phyloP scores from a whole-genome alignment of 2,329 filamentous ascomycete species.

The Periglandula ipomoeae region DNA sequence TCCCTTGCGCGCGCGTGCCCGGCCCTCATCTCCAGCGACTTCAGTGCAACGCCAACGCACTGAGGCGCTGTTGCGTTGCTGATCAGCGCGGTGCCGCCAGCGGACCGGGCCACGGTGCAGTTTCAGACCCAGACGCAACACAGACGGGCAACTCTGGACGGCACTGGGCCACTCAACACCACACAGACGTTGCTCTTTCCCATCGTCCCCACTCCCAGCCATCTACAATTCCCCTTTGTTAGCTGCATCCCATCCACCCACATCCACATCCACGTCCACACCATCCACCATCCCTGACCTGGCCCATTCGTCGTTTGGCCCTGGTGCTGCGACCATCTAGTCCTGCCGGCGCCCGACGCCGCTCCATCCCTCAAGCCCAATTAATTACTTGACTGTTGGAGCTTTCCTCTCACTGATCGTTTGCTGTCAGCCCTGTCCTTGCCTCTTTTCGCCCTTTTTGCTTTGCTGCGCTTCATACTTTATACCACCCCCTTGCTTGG shows the following conservation, averaged over 20 bases:
- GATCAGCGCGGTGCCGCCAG: too few relatives aligned
- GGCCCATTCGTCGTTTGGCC: background rate
- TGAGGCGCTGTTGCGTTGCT: too few relatives aligned
- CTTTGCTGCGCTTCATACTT: background rate
- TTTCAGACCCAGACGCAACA: too few relatives aligned
- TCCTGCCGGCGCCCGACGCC: background rate
- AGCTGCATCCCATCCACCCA: background rate
- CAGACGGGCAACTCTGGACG: too few relatives aligned
- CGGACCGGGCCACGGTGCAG: too few relatives aligned
- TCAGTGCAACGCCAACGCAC: background rate
- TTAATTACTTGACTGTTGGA: background rate
- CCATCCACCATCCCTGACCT: background rate
- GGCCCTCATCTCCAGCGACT: background rate
- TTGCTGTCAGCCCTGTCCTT: background rate
- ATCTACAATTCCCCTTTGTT: background rate
- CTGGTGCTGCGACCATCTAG: background rate
- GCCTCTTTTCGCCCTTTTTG: too few relatives aligned
- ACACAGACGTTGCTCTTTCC: background rate
- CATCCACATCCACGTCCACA: background rate
- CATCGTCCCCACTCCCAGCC: slow-evolving; percentile 2
- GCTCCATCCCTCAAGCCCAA: background rate
- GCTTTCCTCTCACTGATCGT: background rate
- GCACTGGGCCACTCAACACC: background rate
- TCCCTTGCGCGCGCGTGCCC: background rate
- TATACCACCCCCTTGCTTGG: slow-evolving; percentile 1